A percentile compares a stretch with the other conserved stretches of the same genome.
These are phyloP conservation scores for Posidonia australis DNA, from an alignment of 106 monocot genomes.

Conservation along the genomic window DNA sequence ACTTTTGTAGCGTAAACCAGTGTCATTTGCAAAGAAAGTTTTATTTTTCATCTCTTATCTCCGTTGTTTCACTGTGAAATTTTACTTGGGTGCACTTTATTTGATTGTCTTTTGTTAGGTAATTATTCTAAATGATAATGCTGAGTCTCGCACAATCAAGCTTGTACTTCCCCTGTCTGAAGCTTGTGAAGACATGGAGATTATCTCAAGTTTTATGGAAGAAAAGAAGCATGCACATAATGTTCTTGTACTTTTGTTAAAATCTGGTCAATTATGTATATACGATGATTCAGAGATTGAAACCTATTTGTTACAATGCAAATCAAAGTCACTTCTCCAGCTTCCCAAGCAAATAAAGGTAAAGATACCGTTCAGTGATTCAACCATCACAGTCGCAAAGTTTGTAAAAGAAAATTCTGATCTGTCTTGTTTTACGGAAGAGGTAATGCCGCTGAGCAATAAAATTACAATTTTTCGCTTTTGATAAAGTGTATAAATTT, in stretches of 20 bases:
- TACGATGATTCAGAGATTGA: slow-evolving; percentile 76
- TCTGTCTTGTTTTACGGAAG: slow-evolving; percentile 18
- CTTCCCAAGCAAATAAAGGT: slow-evolving; percentile 38
- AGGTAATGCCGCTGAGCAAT: slow-evolving; percentile 23
- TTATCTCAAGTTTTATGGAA: slow-evolving; percentile 38
- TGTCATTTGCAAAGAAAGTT: too few species aligned
- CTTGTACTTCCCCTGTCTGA: slow-evolving; percentile 69
- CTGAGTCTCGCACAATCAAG: slow-evolving; percentile 65
- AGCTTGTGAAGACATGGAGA: slow-evolving; percentile 55
- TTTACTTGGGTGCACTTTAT: too few species aligned
- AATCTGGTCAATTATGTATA: slow-evolving; percentile 52
- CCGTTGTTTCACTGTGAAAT: too few species aligned
- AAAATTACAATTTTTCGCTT: background rate
- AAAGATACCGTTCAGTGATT: slow-evolving; percentile 49
- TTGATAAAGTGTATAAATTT: background rate
- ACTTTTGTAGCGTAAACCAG: too few species aligned
- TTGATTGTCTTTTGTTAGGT: slow-evolving; percentile 25
- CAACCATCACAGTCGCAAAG: slow-evolving; percentile 42
- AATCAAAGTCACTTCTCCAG: slow-evolving; percentile 41
- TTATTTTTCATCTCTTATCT: too few species aligned
- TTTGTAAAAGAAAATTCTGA: slow-evolving; percentile 24
- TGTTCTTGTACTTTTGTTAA: slow-evolving; percentile 58
- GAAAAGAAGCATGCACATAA: slow-evolving; percentile 41
- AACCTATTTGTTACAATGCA: slow-evolving; percentile 38
- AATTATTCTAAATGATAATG: slow-evolving; percentile 59